phyloP scores from a whole-genome alignment of 1,284 basidiomycete genomes.

The Cystobasidium slooffiae region DNA sequence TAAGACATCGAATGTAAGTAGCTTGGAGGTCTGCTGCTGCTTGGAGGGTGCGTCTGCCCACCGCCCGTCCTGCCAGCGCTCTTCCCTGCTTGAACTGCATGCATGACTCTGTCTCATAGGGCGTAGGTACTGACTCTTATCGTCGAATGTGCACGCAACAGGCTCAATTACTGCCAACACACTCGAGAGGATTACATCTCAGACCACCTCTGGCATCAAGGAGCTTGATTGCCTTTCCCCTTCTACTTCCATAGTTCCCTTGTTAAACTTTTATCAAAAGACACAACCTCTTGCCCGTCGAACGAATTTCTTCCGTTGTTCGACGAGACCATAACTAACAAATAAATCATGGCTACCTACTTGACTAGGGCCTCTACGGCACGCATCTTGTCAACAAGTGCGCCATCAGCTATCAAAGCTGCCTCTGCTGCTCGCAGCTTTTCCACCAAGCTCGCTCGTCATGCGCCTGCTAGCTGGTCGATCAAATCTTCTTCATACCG shows the following conservation, averaged over 20 bases:
- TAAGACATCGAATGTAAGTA: conserved; percentile 34
- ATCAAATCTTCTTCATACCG: conserved; percentile 8
- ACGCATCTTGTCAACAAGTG: neutral
- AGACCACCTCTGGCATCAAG: conserved; percentile 30
- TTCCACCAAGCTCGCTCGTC: conserved; percentile 10
- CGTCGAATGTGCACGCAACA: conserved; percentile 4
- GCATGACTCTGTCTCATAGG: neutral
- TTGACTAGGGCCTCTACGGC: conserved; percentile 15
- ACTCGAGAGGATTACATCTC: conserved; percentile 39
- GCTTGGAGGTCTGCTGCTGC: neutral
- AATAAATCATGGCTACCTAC: conserved; percentile 2
- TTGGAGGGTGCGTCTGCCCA: neutral
- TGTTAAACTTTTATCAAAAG: neutral
- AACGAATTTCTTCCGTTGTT: neutral
- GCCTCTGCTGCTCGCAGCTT: conserved; percentile 13
- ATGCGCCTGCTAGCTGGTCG: neutral
- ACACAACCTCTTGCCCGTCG: neutral
- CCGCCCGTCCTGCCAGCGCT: neutral
- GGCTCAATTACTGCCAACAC: conserved; percentile 35
- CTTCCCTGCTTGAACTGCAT: neutral
- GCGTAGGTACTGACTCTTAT: conserved; percentile 15
- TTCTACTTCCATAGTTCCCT: neutral
- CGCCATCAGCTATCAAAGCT: conserved; percentile 9
- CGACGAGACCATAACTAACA: neutral
- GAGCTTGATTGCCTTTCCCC: neutral